Evolutionary conservation across 78 protist genomes (phyloP), one percentile per base, ranked within the genome.

Genomic region (Kipferlia bialata): DNA sequence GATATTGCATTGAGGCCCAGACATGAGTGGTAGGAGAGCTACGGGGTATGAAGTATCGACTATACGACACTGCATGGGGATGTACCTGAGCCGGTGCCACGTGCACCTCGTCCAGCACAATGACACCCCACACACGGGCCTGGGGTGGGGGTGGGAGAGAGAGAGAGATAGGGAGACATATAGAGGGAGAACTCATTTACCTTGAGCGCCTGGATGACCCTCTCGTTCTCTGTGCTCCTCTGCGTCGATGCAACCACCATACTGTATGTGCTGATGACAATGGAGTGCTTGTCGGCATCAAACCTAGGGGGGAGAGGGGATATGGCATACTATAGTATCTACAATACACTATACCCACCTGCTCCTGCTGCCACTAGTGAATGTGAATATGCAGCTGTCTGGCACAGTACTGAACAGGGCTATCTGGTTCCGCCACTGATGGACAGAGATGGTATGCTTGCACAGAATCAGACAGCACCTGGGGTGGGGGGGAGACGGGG

Each of bases 31-130:
- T n/a, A n/a, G n/a, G n/a, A n/a, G n/a, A n/a, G n/a, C n/a, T n/a
- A n/a, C n/a, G n/a, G n/a, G n/a, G n/a, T n/a, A n/a, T n/a, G n/a
- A n/a, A n/a, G n/a, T n/a, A n/a, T n/a, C n/a, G n/a, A n/a, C n/a
- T n/a, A n/a, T n/a, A n/a, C n/a, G n/a, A n/a, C n/a, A n/a, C n/a
- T n/a, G 75, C 31, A 28, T 48, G 64, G 68, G 2, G 71, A 5
- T 59, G n/a, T n/a, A n/a, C n/a, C n/a, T 74, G 1, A 87, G 96
- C 28, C 88, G 96, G 36, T 28, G 83, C 89, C 16, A 85, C 93
- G 64, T 92, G 97, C 61, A 92, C 97, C 70, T 93, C 95, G 58
- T 91, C 96, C 53, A 95, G 37, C 0, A 94, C 18, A 20, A 95
- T 37, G 1, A 96, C 48, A 26, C 99, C 99, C 99, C 99, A 96